Conservation (phyloP, 352 stramenopile species). For the Elongisporangium undulatum region DNA sequence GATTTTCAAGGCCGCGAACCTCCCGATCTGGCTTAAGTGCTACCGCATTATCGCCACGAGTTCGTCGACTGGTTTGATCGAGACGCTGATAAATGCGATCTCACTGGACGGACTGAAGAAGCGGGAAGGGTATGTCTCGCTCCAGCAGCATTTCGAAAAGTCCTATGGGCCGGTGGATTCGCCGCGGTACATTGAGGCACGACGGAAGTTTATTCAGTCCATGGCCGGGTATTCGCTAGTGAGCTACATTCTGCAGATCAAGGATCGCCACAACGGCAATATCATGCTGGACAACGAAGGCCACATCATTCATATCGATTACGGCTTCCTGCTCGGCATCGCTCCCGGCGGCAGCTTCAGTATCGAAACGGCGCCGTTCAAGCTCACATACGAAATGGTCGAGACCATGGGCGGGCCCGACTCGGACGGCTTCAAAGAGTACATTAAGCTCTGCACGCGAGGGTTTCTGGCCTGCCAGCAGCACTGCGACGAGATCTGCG, state of each 20-base stretch:
- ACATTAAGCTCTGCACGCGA: constrained; percentile 96
- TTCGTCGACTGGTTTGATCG: constrained; percentile 95
- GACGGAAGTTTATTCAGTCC: constrained; percentile 95
- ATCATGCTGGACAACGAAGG: constrained; percentile 99
- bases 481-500: constrained; percentile 94
- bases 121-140: constrained; percentile 90
- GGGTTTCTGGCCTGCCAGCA: constrained; percentile 97
- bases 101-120: constrained; percentile 98
- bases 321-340: constrained; percentile 99
- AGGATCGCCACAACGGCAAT: constrained; percentile 99
- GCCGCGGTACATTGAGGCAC: constrained; percentile 88
- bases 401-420: constrained; percentile 95
- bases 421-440: constrained; percentile 93
- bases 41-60: constrained; percentile 98
- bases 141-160: constrained; percentile 95
- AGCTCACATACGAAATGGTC: constrained; percentile 99
- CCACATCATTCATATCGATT: constrained; percentile 99
- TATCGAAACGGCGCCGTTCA: constrained; percentile 99
- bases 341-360: constrained; percentile 97
- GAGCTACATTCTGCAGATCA: constrained; percentile 98
- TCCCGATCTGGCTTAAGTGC: constrained; percentile 94
- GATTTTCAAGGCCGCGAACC: constrained; percentile 93
- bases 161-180: constrained; percentile 91
- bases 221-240: constrained; percentile 98
- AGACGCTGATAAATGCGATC: constrained; percentile 96